Evolutionary conservation across 352 stramenopile genomes (phyloP).

Genomic region (Pythium utonaiense): DNA sequence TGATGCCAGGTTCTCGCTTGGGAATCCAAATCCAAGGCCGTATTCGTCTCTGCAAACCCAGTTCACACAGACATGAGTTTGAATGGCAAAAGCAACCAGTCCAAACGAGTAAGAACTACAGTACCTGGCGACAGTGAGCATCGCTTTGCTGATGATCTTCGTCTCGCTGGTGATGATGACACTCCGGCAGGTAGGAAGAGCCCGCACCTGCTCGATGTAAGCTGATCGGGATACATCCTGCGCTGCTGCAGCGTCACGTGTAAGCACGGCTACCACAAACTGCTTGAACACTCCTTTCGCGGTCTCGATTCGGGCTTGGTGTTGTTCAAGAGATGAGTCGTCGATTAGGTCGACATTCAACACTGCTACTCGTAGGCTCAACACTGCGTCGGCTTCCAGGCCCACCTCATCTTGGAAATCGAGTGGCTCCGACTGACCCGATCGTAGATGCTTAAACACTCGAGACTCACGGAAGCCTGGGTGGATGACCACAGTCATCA

Average conservation of each 20-base stretch:
- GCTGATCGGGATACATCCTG: not conserved
- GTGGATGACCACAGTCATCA: conserved; percentile 1
- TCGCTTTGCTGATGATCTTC: conserved; percentile 1
- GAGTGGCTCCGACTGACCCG: not conserved
- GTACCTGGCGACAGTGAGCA: conserved; percentile 14
- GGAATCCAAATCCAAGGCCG: not conserved
- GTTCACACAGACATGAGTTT: too few species aligned
- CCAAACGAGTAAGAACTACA: too few species aligned
- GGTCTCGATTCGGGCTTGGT: conserved; percentile 25
- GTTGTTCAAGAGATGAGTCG: not conserved
- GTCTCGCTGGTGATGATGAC: conserved; percentile 12
- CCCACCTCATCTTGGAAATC: conserved; percentile 35
- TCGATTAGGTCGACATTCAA: not conserved
- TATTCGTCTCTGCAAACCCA: not conserved
- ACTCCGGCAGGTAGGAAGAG: conserved; percentile 9
- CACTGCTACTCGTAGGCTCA: conserved; percentile 21
- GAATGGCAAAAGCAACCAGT: conserved; percentile 1
- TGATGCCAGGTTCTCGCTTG: not conserved
- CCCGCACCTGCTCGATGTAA: not conserved
- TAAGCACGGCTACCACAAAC: conserved; percentile 39
- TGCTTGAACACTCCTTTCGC: conserved; percentile 46
- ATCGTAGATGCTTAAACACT: conserved; percentile 3
- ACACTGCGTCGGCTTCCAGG: conserved; percentile 36
- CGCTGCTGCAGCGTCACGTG: not conserved
- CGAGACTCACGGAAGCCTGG: conserved; percentile 1